A percentile compares a stretch with the other conserved stretches of the same genome.
These are phyloP conservation scores for Fusarium lyarnte DNA, from an alignment of 2,329 filamentous ascomycete genomes.

Conservation along the genomic window DNA sequence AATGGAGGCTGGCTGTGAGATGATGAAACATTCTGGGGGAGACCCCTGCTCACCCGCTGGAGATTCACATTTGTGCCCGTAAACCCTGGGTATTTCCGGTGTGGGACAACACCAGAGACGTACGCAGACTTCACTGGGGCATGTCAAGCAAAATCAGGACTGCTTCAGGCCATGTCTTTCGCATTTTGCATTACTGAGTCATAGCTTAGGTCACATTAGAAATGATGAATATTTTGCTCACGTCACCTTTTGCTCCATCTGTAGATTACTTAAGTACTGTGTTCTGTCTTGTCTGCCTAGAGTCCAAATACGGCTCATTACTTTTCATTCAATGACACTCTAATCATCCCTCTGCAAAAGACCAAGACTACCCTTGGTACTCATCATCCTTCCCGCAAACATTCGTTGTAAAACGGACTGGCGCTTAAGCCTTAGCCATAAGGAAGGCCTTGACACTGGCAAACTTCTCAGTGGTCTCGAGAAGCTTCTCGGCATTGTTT, in stretches of 20 bases:
- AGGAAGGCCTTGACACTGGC: conserved; percentile 22
- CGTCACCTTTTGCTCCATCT: neutral
- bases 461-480: neutral
- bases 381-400: neutral
- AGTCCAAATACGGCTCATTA: neutral
- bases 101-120: neutral
- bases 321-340: neutral
- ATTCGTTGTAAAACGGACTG: neutral
- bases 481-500: conserved; percentile 1
- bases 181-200: no score
- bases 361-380: neutral
- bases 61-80: neutral
- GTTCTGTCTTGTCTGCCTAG: neutral
- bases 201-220: neutral
- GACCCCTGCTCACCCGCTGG: neutral
- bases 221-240: neutral
- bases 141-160: neutral
- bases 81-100: neutral
- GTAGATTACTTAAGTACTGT: neutral
- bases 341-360: neutral
- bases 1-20: neutral
- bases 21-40: conserved; percentile 11
- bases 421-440: neutral
- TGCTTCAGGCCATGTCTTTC: neutral
- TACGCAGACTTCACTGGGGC: neutral